Evolutionary conservation across 768 basidiomycete genomes (phyloP).

Genomic region (Mycena maculata): DNA sequence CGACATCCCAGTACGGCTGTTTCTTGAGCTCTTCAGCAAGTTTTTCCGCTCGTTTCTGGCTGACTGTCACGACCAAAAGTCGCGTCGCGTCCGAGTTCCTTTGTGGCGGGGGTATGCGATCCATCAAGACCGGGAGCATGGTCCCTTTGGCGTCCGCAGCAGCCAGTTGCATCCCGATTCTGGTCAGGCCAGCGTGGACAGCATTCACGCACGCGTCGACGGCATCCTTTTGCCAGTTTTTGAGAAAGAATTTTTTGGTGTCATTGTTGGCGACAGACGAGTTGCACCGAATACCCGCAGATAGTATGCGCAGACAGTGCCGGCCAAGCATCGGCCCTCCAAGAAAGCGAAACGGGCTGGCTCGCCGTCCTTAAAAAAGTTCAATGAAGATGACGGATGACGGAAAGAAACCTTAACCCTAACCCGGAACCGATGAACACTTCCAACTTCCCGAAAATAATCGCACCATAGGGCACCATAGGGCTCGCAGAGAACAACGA

Average conservation of each 20-base stretch:
- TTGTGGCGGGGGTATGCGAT: background rate
- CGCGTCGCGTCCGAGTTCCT: constrained; percentile 2
- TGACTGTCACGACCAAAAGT: background rate
- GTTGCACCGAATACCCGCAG: background rate
- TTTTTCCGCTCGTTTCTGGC: background rate
- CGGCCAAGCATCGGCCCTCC: background rate
- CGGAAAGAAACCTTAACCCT: no score
- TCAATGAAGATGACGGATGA: no score
- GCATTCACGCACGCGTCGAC: constrained; percentile 6
- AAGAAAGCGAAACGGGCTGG: no score
- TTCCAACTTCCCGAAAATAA: no score
- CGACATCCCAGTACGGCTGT: background rate
- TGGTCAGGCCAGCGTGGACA: constrained; percentile 1
- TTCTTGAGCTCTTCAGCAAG: background rate
- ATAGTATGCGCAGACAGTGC: background rate
- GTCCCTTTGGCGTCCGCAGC: background rate
- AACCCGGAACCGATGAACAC: no score
- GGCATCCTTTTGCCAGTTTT: constrained; percentile 16
- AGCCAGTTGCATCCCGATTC: constrained; percentile 14
- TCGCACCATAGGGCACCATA: no score
- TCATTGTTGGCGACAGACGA: no score
- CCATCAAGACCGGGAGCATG: background rate
- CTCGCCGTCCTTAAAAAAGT: no score
- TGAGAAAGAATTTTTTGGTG: no score
- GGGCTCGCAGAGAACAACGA: no score